These are phyloP conservation scores for Marsdenia floribunda DNA, from an alignment of 257 asterid species.

Conservation along the genomic window DNA sequence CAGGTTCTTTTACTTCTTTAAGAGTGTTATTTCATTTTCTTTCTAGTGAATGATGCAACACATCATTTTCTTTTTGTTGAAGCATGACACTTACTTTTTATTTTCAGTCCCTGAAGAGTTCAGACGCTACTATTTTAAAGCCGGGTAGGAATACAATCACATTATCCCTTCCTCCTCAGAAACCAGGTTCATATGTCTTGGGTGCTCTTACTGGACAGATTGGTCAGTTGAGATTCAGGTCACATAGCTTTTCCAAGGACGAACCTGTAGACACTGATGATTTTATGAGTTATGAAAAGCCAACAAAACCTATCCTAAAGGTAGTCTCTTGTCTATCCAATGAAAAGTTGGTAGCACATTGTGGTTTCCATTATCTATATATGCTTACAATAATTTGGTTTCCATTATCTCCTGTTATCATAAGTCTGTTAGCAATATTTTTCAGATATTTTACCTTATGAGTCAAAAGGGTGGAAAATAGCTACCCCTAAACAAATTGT, in stretches of 20 bases:
- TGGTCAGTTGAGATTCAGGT: constrained; percentile 94
- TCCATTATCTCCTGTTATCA: neutral
- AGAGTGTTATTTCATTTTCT: neutral
- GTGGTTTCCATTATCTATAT: neutral
- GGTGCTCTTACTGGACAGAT: constrained; percentile 98
- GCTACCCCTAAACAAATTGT: neutral
- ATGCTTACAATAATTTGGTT: neutral
- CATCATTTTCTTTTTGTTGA: constrained; percentile 20
- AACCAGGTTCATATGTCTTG: constrained; percentile 91
- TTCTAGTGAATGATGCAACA: constrained; percentile 8
- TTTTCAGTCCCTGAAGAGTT: constrained; percentile 75
- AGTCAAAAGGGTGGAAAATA: neutral
- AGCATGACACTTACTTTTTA: constrained; percentile 22
- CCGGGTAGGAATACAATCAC: constrained; percentile 83
- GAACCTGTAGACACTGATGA: constrained; percentile 95
- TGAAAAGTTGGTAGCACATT: constrained; percentile 2
- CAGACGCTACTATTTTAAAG: constrained; percentile 66
- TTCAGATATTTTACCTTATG: neutral
- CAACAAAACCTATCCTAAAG: constrained; percentile 92
- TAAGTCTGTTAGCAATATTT: neutral
- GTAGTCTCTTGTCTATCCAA: constrained; percentile 33
- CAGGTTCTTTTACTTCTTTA: constrained; percentile 52
- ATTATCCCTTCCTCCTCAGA: constrained; percentile 86
- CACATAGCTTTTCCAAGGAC: constrained; percentile 93
- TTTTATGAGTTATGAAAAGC: constrained; percentile 95